phyloP scores from a whole-genome alignment of 2,329 filamentous ascomycete genomes.

The Tolypocladium sp. region DNA sequence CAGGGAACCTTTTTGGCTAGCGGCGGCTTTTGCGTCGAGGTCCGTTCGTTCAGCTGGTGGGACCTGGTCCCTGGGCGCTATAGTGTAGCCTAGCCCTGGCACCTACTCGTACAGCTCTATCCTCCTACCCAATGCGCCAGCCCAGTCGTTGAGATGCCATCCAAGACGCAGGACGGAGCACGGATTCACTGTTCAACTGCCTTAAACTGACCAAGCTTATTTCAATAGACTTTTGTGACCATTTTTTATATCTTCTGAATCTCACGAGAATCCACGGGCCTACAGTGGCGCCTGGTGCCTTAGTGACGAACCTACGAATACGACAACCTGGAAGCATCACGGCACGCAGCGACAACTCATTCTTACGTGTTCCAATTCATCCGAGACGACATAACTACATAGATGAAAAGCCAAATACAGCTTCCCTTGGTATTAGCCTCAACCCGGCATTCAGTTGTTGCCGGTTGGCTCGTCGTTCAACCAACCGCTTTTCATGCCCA shows the following conservation, averaged over 20 bases:
- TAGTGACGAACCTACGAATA: neutral
- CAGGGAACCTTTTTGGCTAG: neutral
- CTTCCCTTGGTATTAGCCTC: conserved; percentile 28
- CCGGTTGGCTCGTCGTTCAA: conserved; percentile 18
- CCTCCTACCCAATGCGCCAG: too few relatives aligned
- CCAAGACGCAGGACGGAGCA: neutral
- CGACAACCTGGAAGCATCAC: neutral
- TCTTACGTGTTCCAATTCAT: conserved; percentile 30
- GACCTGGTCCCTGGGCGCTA: neutral
- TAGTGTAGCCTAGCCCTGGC: neutral
- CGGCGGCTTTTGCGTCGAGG: neutral
- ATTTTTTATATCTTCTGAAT: too few relatives aligned
- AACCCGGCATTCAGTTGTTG: conserved; percentile 22
- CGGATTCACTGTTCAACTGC: neutral
- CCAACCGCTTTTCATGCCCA: conserved; percentile 7
- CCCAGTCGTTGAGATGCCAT: neutral
- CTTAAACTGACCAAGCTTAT: too few relatives aligned
- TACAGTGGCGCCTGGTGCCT: too few relatives aligned
- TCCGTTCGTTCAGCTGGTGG: neutral
- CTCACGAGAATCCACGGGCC: too few relatives aligned
- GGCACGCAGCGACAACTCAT: conserved; percentile 6
- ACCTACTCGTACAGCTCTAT: neutral
- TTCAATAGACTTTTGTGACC: too few relatives aligned
- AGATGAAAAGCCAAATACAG: conserved; percentile 26
- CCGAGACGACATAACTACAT: conserved; percentile 33